A percentile compares a stretch with the other conserved stretches of the same genome.
Conservation (phyloP, 73 alveolate species). For the Uronychia binucleata region DNA sequence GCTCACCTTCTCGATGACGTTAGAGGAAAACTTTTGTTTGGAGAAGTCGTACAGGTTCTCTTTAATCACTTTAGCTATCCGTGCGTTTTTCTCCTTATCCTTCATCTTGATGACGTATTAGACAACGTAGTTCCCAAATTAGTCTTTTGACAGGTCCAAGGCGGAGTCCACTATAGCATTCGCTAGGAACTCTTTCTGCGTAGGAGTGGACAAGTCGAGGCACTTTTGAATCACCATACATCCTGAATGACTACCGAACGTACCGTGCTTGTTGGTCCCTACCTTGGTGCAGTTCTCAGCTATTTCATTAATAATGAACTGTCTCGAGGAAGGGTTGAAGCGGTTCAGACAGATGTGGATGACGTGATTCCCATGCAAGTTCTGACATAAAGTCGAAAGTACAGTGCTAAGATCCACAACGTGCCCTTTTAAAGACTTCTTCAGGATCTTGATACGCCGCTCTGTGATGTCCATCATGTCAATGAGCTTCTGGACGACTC, state of each 20-base stretch:
- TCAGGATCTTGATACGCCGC: not conserved
- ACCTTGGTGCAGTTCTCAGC: conserved; percentile 53
- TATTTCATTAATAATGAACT: conserved; percentile 72
- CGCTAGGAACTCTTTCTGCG: conserved; percentile 40
- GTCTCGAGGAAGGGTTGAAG: conserved; percentile 44
- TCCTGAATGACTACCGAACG: too few relatives aligned
- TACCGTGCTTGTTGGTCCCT: conserved; percentile 86
- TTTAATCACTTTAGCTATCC: conserved; percentile 17
- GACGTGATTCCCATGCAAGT: conserved; percentile 87
- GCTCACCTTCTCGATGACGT: conserved; percentile 68
- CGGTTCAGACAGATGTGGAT: conserved; percentile 59
- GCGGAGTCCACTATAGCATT: conserved; percentile 60
- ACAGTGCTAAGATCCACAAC: conserved; percentile 26
- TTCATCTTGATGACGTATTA: conserved; percentile 55
- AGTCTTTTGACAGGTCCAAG: conserved; percentile 61
- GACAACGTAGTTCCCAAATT: conserved; percentile 88
- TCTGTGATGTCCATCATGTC: conserved; percentile 29
- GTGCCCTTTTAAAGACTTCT: not conserved
- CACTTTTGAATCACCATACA: conserved; percentile 88
- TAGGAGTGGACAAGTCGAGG: conserved; percentile 62
- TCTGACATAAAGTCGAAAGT: too few relatives aligned
- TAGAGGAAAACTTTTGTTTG: conserved; percentile 53
- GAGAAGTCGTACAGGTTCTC: conserved; percentile 20
- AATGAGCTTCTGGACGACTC: conserved; percentile 77
- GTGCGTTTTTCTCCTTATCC: conserved; percentile 13